These are phyloP conservation scores for Neurospora crassa DNA, from an alignment of 2,329 filamentous ascomycete species.

Conservation along the genomic window DNA sequence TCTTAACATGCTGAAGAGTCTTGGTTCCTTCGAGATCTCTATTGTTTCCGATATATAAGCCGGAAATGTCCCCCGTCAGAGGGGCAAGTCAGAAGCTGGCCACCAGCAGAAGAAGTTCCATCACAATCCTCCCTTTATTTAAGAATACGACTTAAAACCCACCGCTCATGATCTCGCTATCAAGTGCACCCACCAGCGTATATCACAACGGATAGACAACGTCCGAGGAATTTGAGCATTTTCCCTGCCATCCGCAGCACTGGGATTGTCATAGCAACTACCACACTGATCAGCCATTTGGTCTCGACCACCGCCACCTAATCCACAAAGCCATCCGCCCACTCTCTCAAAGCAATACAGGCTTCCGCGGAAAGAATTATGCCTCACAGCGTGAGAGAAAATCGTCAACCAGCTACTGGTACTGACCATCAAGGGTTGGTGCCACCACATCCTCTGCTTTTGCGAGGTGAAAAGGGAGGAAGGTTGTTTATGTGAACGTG, in stretches of 20 bases:
- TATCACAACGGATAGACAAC: not conserved
- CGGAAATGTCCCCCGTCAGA: not conserved
- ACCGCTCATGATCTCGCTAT: not conserved
- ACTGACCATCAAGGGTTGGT: slow-evolving; percentile 10
- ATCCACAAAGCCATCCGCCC: not conserved
- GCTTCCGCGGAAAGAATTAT: slow-evolving; percentile 3
- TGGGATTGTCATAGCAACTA: not conserved
- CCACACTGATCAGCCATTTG: not conserved
- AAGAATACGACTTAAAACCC: not conserved
- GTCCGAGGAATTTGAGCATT: not conserved
- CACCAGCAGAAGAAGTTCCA: not conserved
- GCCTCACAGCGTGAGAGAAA: slow-evolving; percentile 14
- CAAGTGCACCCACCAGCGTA: not conserved
- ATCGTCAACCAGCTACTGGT: not conserved
- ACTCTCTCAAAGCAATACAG: not conserved
- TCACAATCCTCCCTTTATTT: not conserved
- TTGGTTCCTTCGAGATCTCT: not conserved
- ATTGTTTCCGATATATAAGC: not conserved
- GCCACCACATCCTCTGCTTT: slow-evolving; percentile 1
- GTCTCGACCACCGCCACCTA: not conserved
- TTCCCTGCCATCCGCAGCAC: not conserved
- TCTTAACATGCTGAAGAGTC: not conserved
- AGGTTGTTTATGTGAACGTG: not conserved
- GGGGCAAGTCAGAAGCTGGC: not conserved
- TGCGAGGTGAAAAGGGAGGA: not conserved